Evolutionary conservation across 352 stramenopile species (phyloP), one percentile per base, ranked within the genome.

Genomic region (Thalassiosira hispida): DNA sequence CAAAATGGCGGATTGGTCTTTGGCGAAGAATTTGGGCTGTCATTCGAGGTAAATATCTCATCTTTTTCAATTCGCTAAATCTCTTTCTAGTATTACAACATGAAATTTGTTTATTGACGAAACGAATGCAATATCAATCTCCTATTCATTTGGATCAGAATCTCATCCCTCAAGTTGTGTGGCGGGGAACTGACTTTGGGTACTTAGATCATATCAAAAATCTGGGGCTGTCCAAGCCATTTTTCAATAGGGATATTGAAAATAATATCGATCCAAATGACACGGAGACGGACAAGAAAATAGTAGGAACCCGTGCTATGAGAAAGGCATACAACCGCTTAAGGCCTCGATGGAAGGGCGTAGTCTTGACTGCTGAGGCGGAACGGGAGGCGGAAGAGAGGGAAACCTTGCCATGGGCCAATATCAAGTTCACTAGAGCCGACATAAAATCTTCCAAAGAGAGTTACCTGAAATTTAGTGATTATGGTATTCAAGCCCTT

Each of bases 381-480:
- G 5, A 77, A 5, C 29, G 7, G 8, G 72, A 80, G 11, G 72
- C 35, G 20, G 49, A 57, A 27, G 5, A 67, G 53, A 53, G 53
- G 25, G 3, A 35, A 27, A 46, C 18, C 18, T n/a, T 69, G 8
- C 67, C 67, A 12, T 76, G 67, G 67, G 11, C 22, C 1, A 31
- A 76, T 55, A 60, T 69, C 67, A 76, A 69, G 46, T 76, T 76
- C 67, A 52, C 33, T 5, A 42, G 35, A 18, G 44, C 44, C 22
- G 22, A 33, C 12, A 14, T 56, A 11, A 55, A 55, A 42, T 23
- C 35, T 16, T 1, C 16, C 9, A 55, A 47, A 12, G 38, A 18
- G 8, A 18, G 14, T 5, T 47, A 18, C n/a, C 1, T 2, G 4
- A 12, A 18, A 68, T 64, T 64, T n/a, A 22, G 16, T 12, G 55